Conservation (phyloP, 805 yeast genomes). For the Saccharomycopsis olivae region DNA sequence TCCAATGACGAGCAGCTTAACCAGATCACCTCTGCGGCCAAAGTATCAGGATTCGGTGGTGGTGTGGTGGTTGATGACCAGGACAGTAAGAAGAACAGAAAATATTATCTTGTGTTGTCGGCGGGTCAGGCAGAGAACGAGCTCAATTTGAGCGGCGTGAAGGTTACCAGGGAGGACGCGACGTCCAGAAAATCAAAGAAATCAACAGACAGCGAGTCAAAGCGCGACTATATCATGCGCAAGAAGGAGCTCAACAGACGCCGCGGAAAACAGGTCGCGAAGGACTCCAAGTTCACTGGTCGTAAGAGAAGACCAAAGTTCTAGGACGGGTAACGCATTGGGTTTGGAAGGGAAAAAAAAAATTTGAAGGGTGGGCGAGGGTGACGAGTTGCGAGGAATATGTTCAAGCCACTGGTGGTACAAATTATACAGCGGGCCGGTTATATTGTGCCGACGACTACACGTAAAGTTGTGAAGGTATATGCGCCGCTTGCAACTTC, state of each 20-base stretch:
- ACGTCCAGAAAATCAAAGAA: constrained; percentile 31
- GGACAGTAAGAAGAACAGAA: constrained; percentile 82
- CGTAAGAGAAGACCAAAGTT: constrained; percentile 66
- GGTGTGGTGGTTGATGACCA: constrained; percentile 92
- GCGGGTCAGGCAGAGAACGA: constrained; percentile 74
- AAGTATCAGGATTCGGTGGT: constrained; percentile 91
- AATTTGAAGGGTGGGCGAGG: too few relatives aligned
- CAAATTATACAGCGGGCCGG: too few relatives aligned
- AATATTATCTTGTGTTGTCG: constrained; percentile 79
- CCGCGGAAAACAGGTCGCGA: constrained; percentile 83
- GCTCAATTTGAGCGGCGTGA: constrained; percentile 70
- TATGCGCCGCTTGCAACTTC: constrained; percentile 16
- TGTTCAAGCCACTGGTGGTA: too few relatives aligned
- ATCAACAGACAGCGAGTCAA: constrained; percentile 58
- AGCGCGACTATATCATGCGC: constrained; percentile 72
- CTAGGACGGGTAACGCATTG: constrained; percentile 22
- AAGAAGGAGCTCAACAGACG: constrained; percentile 90
- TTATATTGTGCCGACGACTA: constrained; percentile 15
- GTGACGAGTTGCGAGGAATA: too few relatives aligned
- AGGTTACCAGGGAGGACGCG: constrained; percentile 40
- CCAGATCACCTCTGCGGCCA: constrained; percentile 72
- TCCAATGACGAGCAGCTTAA: constrained; percentile 78
- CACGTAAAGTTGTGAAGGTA: constrained; percentile 11
- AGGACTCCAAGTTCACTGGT: constrained; percentile 86
- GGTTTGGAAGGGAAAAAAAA: not conserved